phyloP scores from a whole-genome alignment of 345 rosid species.

The Gossypium longicalyx region DNA sequence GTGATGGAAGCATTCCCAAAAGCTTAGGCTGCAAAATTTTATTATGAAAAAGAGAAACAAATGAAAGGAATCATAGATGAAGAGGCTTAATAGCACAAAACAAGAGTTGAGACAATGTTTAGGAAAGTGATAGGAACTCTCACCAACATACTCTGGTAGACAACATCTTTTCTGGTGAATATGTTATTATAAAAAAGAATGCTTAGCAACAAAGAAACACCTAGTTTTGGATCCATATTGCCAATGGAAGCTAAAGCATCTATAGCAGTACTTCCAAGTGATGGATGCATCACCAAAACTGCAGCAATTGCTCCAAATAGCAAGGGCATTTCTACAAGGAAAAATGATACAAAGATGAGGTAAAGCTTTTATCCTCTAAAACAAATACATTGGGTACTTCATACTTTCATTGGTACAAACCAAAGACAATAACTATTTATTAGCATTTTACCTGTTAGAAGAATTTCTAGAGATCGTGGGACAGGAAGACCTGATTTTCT shows the following conservation, averaged over 20 bases:
- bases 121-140: conserved; percentile 26
- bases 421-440: background rate
- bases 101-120: background rate
- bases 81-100: conserved; percentile 16
- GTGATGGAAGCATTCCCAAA: conserved; percentile 74
- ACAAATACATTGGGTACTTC: background rate
- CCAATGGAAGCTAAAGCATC: conserved; percentile 65
- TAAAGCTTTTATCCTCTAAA: background rate
- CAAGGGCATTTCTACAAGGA: conserved; percentile 48
- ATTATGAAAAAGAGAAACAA: background rate
- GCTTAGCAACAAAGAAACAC: conserved; percentile 67
- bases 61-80: conserved; percentile 1
- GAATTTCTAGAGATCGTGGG: conserved; percentile 35
- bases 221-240: conserved; percentile 56
- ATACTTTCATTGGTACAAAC: background rate
- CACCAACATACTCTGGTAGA: conserved; percentile 50
- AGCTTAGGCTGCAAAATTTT: conserved; percentile 59
- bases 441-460: conserved; percentile 32
- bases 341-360: conserved; percentile 7
- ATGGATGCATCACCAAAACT: conserved; percentile 71
- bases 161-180: conserved; percentile 47
- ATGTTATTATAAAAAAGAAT: conserved; percentile 73
- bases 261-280: conserved; percentile 44
- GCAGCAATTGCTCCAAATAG: conserved; percentile 57
- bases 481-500: conserved; percentile 43